These are phyloP conservation scores for Claviceps cyperi DNA, from an alignment of 2,329 filamentous ascomycete genomes.

Conservation along the genomic window DNA sequence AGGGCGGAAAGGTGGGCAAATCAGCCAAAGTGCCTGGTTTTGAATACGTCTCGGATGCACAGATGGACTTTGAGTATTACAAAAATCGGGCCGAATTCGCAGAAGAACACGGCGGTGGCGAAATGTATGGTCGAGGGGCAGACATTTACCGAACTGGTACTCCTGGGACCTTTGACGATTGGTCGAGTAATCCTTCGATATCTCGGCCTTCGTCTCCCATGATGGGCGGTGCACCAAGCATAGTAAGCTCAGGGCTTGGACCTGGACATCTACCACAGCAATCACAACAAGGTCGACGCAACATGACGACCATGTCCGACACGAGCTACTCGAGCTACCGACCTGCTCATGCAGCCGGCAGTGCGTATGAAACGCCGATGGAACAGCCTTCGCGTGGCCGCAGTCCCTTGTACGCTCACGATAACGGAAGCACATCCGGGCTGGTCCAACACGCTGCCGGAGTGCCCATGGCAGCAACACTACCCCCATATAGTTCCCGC, in stretches of 20 bases:
- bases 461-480: constrained; percentile 28
- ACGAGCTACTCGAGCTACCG: constrained; percentile 16
- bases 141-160: constrained; percentile 49
- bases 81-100: constrained; percentile 83
- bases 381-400: constrained; percentile 20
- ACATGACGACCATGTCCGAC: constrained; percentile 7
- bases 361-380: constrained; percentile 1
- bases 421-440: constrained; percentile 38
- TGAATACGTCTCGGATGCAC: constrained; percentile 74
- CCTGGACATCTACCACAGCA: not conserved
- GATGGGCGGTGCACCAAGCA: constrained; percentile 15
- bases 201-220: constrained; percentile 38
- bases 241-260: constrained; percentile 16
- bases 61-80: constrained; percentile 83
- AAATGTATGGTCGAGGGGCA: constrained; percentile 43
- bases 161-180: constrained; percentile 35
- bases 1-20: constrained; percentile 33
- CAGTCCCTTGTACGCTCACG: constrained; percentile 34
- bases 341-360: constrained; percentile 7
- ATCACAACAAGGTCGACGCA: constrained; percentile 11
- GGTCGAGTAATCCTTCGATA: constrained; percentile 21
- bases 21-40: constrained; percentile 50
- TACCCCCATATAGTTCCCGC: constrained; percentile 11
- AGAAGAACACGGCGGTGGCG: constrained; percentile 70
- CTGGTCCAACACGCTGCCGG: constrained; percentile 38